A percentile compares a stretch with the other conserved stretches of the same genome.
phyloP scores from a whole-genome alignment of 768 basidiomycete genomes.

The Tulasnella sp. region DNA sequence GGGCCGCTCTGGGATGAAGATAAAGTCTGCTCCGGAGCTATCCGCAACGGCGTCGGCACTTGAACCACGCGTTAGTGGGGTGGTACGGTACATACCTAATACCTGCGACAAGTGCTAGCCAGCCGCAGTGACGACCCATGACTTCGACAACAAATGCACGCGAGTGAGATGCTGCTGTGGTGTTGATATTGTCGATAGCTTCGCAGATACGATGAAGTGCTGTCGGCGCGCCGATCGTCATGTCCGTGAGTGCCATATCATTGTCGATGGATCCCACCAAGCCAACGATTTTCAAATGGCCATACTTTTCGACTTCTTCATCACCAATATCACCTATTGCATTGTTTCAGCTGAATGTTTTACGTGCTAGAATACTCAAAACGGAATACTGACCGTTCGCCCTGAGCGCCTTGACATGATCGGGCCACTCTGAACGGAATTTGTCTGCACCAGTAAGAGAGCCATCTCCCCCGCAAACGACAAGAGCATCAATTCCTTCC shows the following conservation, averaged over 20 bases:
- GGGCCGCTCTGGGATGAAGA: constrained; percentile 96
- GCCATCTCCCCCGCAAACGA: constrained; percentile 97
- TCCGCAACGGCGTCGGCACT: neutral
- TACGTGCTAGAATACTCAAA: neutral
- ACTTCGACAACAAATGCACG: constrained; percentile 98
- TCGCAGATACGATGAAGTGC: constrained; percentile 97
- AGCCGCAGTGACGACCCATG: constrained; percentile 99
- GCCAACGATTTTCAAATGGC: constrained; percentile 94
- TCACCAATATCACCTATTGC: constrained; percentile 69
- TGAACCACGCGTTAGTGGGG: neutral
- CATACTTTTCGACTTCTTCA: constrained; percentile 68
- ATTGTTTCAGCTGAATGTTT: neutral
- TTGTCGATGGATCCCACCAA: constrained; percentile 99
- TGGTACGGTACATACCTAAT: constrained; percentile 69
- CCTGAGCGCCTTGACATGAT: constrained; percentile 70
- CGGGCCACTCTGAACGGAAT: constrained; percentile 92
- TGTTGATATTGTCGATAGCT: constrained; percentile 96
- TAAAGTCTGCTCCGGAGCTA: constrained; percentile 91
- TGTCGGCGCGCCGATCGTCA: constrained; percentile 96
- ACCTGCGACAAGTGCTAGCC: constrained; percentile 92
- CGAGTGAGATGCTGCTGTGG: constrained; percentile 93
- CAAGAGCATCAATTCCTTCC: constrained; percentile 96
- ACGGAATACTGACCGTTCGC: constrained; percentile 54
- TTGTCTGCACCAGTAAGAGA: constrained; percentile 94
- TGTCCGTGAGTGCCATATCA: constrained; percentile 96